Evolutionary conservation across 306 rosid species (phyloP), one percentile per base, ranked within the genome.

Genomic region (Lathyrus aphaca): DNA sequence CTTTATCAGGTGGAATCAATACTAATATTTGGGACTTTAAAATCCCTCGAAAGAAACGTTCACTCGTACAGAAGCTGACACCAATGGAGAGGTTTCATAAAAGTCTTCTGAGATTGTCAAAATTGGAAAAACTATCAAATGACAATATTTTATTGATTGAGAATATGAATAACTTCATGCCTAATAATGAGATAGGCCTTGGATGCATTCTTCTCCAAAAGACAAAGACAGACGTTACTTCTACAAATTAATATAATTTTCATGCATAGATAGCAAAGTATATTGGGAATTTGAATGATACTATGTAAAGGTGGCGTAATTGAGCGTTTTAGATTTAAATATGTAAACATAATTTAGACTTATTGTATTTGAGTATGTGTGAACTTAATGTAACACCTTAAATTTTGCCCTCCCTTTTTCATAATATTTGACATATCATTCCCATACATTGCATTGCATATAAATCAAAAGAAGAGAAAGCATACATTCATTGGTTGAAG

Each of bases 181-280:
- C 78, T 40, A 2, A 0, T 11, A 54, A 74, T 18, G 78, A 64
- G 48, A 64, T 74, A 25, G 78, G 78, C 15, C 48, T 53, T 54
- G 78, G 78, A 64, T 30, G 35, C 58, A 74, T 16, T 66, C 25
- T 54, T 39, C 71, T 73, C 17, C 29, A 25, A 3, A 27, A 64
- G 60, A 21, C 32, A 3, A 27, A 64, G 60, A 21, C 32, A 3
- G 35, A 23, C 17, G 9, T 11, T 54, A 23, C 35, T 53, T 21
- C 59, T 19, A 4, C 32, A 53, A 1, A 21, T 53, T 2, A 19
- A 53, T 1, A 53, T 53, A 32, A 53, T 21, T 21, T 35, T 10
- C 37, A 54, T 21, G 35, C 35, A 2, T 54, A 23, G 32, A 21
- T 21, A 19, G 27, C 2, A 3, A 19, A 53, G 0, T 53, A 53